A percentile compares a stretch with the other conserved stretches of the same genome.
Evolutionary conservation across 768 basidiomycete genomes (phyloP).

Genomic region (Termitomyces sp.): DNA sequence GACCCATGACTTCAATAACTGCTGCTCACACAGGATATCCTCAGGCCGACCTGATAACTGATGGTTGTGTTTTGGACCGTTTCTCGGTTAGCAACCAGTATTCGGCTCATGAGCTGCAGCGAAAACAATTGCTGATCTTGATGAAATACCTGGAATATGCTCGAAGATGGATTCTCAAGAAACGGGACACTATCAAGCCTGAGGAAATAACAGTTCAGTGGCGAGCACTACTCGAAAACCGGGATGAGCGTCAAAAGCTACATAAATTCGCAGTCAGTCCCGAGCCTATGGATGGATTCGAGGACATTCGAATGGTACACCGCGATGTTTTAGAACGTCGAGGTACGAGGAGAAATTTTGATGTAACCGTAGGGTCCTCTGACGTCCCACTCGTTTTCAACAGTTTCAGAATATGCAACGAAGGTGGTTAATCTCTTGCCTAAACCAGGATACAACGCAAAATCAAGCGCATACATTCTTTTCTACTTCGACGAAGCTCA

Average conservation of each 20-base stretch:
- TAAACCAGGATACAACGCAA: neutral
- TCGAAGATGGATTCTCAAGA: neutral
- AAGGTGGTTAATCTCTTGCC: neutral
- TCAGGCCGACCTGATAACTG: neutral
- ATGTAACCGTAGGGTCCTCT: no score
- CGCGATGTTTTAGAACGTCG: neutral
- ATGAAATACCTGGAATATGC: neutral
- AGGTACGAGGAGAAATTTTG: no score
- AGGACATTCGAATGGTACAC: no score
- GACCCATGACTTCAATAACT: neutral
- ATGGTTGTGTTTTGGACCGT: neutral
- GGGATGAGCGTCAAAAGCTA: neutral
- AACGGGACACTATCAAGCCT: neutral
- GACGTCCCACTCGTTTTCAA: neutral
- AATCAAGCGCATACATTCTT: neutral
- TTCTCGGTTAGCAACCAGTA: neutral
- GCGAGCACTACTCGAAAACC: neutral
- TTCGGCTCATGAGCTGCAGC: neutral
- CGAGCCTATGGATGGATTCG: neutral
- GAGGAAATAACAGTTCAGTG: neutral
- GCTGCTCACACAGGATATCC: neutral
- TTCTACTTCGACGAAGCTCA: slow-evolving; percentile 3
- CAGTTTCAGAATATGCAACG: neutral
- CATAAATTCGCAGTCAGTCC: neutral
- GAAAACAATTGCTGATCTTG: neutral